Base-by-base conservation (phyloP, 1,284 basidiomycete species). In the Cerioporus squamosus region DNA sequence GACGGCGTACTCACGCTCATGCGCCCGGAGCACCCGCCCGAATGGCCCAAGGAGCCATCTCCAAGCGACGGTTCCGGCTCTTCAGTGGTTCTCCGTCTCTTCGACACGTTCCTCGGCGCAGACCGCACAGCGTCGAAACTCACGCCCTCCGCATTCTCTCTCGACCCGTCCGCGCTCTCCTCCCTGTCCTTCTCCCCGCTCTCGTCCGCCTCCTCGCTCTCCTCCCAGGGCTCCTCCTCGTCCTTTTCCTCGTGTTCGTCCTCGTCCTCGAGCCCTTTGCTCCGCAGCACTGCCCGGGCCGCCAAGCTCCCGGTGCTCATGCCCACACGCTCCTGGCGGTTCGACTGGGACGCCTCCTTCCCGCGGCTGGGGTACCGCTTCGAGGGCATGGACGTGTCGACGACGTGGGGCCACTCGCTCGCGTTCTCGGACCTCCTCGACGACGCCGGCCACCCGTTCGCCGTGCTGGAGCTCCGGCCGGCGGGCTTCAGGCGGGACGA, bases 301-400 rank as follows among this genome's bases (percentile, higher is more conserved):
- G 38, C 31, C 5, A 29, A 29, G 26, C 14, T 12, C 9, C 9
- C n/a, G n/a, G n/a, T n/a, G n/a, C n/a, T 15, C 12, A 36, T 10
- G 6, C 33, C 33, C 12, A 38, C 55, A 17, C 38, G 53, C 43
- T 53, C 55, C 55, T 64, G 59, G 59, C 59, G 59, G 15, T 59
- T 64, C 53, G 57, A 61, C 51, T 64, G 62, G 62, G 59, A 57
- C 57, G 51, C 40, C 44, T 44, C 56, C 44, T 56, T 59, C 54
- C 62, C 62, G 12, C 44, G 54, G 2, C 51, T 64, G 29, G 62
- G 62, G 20, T 64, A 51, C 54, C 56, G 51, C 43, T 52, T 48
- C 54, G 62, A 64, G 46, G 62, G 62, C 56, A 59, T 53, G 56
- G 62, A 64, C 57, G 40, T 59, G 44, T 58, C 59, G 23, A 53